These are phyloP conservation scores for Wickerhamomyces bisporus DNA, from an alignment of 805 yeast genomes.

Conservation along the genomic window DNA sequence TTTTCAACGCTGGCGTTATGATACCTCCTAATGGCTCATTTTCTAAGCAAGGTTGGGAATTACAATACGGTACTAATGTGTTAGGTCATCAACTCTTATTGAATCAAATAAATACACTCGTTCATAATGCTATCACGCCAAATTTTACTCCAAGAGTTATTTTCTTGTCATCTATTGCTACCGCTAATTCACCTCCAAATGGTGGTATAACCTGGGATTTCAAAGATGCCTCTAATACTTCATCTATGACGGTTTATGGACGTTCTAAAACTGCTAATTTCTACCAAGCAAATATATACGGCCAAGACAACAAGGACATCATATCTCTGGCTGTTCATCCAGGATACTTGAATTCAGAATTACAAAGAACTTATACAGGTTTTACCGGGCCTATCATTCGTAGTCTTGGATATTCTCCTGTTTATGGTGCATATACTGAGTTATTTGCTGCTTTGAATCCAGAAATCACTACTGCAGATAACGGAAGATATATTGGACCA, in stretches of 20 bases:
- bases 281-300: constrained; percentile 33
- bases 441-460: constrained; percentile 39
- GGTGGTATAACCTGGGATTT: constrained; percentile 33
- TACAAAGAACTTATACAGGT: constrained; percentile 23
- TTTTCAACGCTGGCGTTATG: constrained; percentile 44
- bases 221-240: constrained; percentile 9
- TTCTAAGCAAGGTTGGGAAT: constrained; percentile 41
- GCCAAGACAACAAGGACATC: constrained; percentile 26
- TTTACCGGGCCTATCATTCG: neutral
- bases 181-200: constrained; percentile 24
- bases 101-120: constrained; percentile 31
- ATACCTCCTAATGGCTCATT: constrained; percentile 29
- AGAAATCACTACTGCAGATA: constrained; percentile 26
- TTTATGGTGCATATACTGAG: constrained; percentile 40
- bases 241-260: constrained; percentile 22
- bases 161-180: constrained; percentile 40
- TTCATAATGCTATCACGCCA: constrained; percentile 28
- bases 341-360: constrained; percentile 33
- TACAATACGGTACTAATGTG: constrained; percentile 41
- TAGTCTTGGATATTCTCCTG: constrained; percentile 5
- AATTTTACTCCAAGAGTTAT: constrained; percentile 34
- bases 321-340: constrained; percentile 36
- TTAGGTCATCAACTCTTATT: constrained; percentile 42
- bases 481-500: constrained; percentile 35
- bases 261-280: constrained; percentile 40